Conservation (phyloP, 345 rosid genomes). For the Cardamine chenopodiifolia region DNA sequence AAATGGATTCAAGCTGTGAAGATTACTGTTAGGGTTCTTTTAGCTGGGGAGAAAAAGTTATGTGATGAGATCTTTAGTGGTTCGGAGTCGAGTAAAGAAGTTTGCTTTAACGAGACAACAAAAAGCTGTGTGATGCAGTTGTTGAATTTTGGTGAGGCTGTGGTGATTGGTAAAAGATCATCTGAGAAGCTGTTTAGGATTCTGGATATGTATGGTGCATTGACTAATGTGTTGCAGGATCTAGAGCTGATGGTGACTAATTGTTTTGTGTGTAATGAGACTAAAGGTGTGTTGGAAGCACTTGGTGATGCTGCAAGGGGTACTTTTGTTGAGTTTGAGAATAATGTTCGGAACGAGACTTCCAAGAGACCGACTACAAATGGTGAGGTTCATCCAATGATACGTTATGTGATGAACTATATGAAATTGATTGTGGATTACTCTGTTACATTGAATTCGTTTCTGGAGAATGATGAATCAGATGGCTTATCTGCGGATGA, state of each 20-base stretch:
- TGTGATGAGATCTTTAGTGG: slow-evolving; percentile 75
- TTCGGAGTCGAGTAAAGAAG: slow-evolving; percentile 61
- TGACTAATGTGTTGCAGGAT: slow-evolving; percentile 59
- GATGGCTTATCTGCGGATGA: slow-evolving; percentile 46
- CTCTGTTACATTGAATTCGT: slow-evolving; percentile 59
- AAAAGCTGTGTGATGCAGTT: slow-evolving; percentile 86
- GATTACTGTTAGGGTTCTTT: slow-evolving; percentile 66
- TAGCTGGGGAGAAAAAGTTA: slow-evolving; percentile 76
- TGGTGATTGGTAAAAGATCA: slow-evolving; percentile 75
- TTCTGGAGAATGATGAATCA: slow-evolving; percentile 55
- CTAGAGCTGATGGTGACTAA: slow-evolving; percentile 68
- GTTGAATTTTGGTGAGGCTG: slow-evolving; percentile 93
- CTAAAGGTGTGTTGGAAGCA: slow-evolving; percentile 62
- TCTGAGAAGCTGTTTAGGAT: slow-evolving; percentile 95
- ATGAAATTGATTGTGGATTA: slow-evolving; percentile 88
- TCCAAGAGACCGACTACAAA: slow-evolving; percentile 76
- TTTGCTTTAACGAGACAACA: slow-evolving; percentile 83
- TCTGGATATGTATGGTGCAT: slow-evolving; percentile 88
- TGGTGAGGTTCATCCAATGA: slow-evolving; percentile 95
- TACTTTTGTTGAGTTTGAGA: slow-evolving; percentile 90
- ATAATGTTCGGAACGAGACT: slow-evolving; percentile 69
- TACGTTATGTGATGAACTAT: slow-evolving; percentile 95
- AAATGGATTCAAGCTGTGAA: slow-evolving; percentile 92
- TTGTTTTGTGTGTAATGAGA: slow-evolving; percentile 60
- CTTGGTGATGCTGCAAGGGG: slow-evolving; percentile 81